A percentile compares a stretch with the other conserved stretches of the same genome.
These are phyloP conservation scores for Rauvolfia tetraphylla DNA, from an alignment of 257 asterid genomes.

Conservation along the genomic window DNA sequence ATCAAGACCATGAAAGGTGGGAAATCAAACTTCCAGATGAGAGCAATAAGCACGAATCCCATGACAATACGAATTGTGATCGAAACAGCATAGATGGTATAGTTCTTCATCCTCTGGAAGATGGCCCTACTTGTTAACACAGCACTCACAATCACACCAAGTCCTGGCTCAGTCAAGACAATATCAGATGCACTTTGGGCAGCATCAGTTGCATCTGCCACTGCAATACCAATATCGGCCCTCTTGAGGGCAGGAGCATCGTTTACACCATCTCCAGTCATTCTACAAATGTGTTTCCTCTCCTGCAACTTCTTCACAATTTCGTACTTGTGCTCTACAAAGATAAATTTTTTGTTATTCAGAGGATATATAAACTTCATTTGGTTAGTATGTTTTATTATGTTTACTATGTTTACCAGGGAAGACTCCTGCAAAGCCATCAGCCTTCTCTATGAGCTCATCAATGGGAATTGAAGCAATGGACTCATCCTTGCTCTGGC, in stretches of 20 bases:
- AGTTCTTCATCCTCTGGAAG: slow-evolving; percentile 93
- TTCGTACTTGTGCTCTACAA: slow-evolving; percentile 75
- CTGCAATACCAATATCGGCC: slow-evolving; percentile 91
- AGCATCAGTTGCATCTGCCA: slow-evolving; percentile 90
- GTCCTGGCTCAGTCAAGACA: slow-evolving; percentile 84
- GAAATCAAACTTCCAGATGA: slow-evolving; percentile 87
- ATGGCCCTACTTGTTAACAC: slow-evolving; percentile 86
- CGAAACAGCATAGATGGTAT: slow-evolving; percentile 85
- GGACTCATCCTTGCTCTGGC: slow-evolving; percentile 65
- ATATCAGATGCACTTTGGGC: slow-evolving; percentile 86
- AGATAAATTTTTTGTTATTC: not conserved
- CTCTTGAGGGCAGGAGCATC: slow-evolving; percentile 88
- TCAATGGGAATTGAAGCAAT: slow-evolving; percentile 71
- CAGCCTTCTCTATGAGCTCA: slow-evolving; percentile 89
- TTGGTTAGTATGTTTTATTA: not conserved
- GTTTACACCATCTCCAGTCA: slow-evolving; percentile 94
- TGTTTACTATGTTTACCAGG: slow-evolving; percentile 45
- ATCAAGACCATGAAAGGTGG: slow-evolving; percentile 89
- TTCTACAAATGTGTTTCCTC: slow-evolving; percentile 75
- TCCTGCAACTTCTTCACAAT: slow-evolving; percentile 82
- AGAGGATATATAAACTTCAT: not conserved
- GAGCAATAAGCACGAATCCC: slow-evolving; percentile 89
- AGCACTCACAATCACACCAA: slow-evolving; percentile 82
- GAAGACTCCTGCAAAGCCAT: slow-evolving; percentile 96
- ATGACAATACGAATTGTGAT: slow-evolving; percentile 82